Conservation (phyloP, 495 filamentous ascomycete genomes). For the Elasticomyces elasticus region DNA sequence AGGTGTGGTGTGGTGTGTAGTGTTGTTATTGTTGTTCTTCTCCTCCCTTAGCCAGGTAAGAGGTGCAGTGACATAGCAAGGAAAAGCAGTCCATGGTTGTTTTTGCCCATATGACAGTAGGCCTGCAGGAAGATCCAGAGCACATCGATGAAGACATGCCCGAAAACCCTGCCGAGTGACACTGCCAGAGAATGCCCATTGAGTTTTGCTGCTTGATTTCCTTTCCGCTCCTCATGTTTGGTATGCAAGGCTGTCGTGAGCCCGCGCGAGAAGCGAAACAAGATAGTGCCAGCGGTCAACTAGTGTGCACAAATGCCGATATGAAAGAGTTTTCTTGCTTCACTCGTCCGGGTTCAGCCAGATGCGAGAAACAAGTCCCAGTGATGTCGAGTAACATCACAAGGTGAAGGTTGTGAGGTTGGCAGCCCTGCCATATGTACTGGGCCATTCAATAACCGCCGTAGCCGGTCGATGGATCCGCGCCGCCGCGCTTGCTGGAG, state of each 20-base stretch:
- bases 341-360: background rate
- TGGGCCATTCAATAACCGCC: slow-evolving; percentile 28
- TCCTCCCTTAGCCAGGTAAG: background rate
- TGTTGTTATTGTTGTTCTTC: background rate
- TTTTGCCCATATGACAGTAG: background rate
- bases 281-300: slow-evolving; percentile 1
- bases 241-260: background rate
- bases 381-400: background rate
- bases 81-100: slow-evolving; percentile 1
- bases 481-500: slow-evolving; percentile 33
- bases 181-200: slow-evolving; percentile 12
- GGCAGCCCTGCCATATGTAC: slow-evolving; percentile 20
- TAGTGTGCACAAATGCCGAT: slow-evolving; percentile 16
- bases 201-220: background rate
- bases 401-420: slow-evolving; percentile 17
- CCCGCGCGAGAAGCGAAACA: slow-evolving; percentile 12
- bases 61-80: slow-evolving; percentile 1
- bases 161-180: slow-evolving; percentile 25
- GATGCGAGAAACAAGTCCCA: too few relatives aligned
- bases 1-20: too few relatives aligned
- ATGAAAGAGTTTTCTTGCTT: slow-evolving; percentile 5
- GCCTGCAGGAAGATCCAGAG: slow-evolving; percentile 18
- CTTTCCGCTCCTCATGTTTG: background rate
- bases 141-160: background rate
- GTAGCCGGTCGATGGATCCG: slow-evolving; percentile 21